phyloP scores from a whole-genome alignment of 441 rosid species.

The Pelargonium fulgidum region DNA sequence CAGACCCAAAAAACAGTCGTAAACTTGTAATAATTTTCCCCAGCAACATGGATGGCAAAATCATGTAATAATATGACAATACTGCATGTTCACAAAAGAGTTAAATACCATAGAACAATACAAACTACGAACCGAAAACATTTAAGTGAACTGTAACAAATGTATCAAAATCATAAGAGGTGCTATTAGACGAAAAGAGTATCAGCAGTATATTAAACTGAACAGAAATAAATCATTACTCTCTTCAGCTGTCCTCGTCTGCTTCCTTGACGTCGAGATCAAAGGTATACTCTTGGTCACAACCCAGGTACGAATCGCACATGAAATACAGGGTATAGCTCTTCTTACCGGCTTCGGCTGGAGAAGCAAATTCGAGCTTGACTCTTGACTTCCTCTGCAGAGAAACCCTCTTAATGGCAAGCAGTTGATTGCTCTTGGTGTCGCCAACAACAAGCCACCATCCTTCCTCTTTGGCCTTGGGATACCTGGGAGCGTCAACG shows the following conservation, averaged over 20 bases:
- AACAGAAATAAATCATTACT: conserved; percentile 1
- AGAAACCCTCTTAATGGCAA: conserved; percentile 79
- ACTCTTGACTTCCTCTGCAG: conserved; percentile 74
- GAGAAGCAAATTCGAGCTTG: conserved; percentile 69
- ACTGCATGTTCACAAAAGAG: no score
- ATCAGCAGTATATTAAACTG: background rate
- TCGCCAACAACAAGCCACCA: conserved; percentile 98
- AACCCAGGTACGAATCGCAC: conserved; percentile 87
- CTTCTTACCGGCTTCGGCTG: conserved; percentile 61
- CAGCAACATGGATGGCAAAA: no score
- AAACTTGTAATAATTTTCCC: no score
- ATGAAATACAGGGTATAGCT: conserved; percentile 61
- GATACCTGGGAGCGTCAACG: conserved; percentile 65
- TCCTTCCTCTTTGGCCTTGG: conserved; percentile 89
- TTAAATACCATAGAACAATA: no score
- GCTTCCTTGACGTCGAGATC: conserved; percentile 49
- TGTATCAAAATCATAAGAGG: no score
- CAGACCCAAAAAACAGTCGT: no score
- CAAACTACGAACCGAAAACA: no score
- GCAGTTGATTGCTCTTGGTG: conserved; percentile 68
- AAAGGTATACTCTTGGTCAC: conserved; percentile 77
- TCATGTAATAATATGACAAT: no score
- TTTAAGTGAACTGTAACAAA: no score
- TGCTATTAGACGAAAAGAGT: no score
- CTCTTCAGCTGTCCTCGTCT: conserved; percentile 37